Conservation (phyloP, 2,329 filamentous ascomycete genomes). For the Talaromyces islandicus region DNA sequence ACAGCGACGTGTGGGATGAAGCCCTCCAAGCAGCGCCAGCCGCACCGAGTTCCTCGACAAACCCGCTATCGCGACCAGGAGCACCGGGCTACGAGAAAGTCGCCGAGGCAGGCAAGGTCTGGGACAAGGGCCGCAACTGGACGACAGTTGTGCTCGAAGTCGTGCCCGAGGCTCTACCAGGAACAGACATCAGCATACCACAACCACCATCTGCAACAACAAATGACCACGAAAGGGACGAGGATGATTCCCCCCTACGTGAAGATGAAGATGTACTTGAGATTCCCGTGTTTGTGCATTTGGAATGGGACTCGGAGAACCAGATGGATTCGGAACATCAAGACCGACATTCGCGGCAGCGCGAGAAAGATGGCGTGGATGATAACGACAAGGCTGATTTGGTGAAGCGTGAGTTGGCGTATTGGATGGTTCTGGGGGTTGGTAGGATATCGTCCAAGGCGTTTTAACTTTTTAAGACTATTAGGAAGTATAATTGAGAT, state of each 20-base stretch:
- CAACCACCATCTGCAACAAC: slow-evolving; percentile 8
- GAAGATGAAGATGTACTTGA: slow-evolving; percentile 66
- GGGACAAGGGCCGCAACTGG: slow-evolving; percentile 90
- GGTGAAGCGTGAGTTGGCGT: slow-evolving; percentile 83
- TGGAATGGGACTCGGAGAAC: slow-evolving; percentile 76
- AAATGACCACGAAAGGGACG: slow-evolving; percentile 23
- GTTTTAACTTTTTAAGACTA: neutral
- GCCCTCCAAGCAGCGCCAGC: slow-evolving; percentile 56
- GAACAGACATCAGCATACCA: slow-evolving; percentile 13
- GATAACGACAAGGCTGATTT: slow-evolving; percentile 48
- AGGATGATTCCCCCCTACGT: slow-evolving; percentile 21
- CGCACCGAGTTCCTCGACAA: slow-evolving; percentile 34
- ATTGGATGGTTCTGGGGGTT: slow-evolving; percentile 89
- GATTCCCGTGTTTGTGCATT: slow-evolving; percentile 86
- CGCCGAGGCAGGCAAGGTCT: slow-evolving; percentile 89
- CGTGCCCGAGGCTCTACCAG: slow-evolving; percentile 51
- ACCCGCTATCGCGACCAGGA: slow-evolving; percentile 23
- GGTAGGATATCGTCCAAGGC: slow-evolving; percentile 61
- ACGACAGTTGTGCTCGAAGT: slow-evolving; percentile 91
- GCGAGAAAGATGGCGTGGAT: neutral
- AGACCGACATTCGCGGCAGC: neutral
- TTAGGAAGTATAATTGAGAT: neutral
- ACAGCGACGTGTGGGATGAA: slow-evolving; percentile 92
- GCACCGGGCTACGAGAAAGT: slow-evolving; percentile 41
- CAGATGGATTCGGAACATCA: slow-evolving; percentile 26